phyloP scores from a whole-genome alignment of 2,329 filamentous ascomycete species.

The Samsoniella hepiali region DNA sequence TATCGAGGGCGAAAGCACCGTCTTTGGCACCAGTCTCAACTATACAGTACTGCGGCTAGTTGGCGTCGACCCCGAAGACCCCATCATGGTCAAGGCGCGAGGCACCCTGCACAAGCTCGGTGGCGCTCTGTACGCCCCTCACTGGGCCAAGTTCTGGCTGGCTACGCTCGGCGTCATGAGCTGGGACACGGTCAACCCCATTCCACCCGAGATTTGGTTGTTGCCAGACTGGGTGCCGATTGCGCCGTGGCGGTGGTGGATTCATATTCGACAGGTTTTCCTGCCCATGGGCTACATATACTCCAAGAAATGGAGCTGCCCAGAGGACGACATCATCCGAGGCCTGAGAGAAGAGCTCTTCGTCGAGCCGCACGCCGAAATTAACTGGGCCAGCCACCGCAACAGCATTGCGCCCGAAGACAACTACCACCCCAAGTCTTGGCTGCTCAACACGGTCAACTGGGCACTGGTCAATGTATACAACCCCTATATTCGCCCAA shows the following conservation, averaged over 20 bases:
- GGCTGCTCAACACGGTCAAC: slow-evolving; percentile 75
- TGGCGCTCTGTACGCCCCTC: slow-evolving; percentile 77
- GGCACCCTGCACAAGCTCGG: slow-evolving; percentile 79
- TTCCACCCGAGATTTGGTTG: slow-evolving; percentile 91
- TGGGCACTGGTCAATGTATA: slow-evolving; percentile 77
- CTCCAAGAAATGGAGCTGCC: slow-evolving; percentile 76
- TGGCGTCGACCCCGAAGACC: slow-evolving; percentile 79
- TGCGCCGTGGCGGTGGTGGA: slow-evolving; percentile 94
- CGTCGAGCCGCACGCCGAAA: slow-evolving; percentile 69
- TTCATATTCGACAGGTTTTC: slow-evolving; percentile 97
- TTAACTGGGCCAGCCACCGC: slow-evolving; percentile 73
- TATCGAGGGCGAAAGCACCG: slow-evolving; percentile 87
- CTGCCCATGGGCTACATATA: slow-evolving; percentile 88
- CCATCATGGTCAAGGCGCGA: slow-evolving; percentile 80
- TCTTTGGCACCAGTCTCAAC: slow-evolving; percentile 87
- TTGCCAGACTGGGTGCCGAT: slow-evolving; percentile 88
- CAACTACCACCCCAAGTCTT: slow-evolving; percentile 91
- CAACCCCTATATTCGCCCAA: slow-evolving; percentile 70
- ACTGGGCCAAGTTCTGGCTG: slow-evolving; percentile 98
- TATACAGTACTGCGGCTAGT: slow-evolving; percentile 79
- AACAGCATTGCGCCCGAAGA: slow-evolving; percentile 78
- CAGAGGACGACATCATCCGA: slow-evolving; percentile 69
- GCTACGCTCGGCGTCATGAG: slow-evolving; percentile 75
- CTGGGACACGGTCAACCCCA: slow-evolving; percentile 93
- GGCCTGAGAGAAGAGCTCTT: slow-evolving; percentile 80